These are phyloP conservation scores for Zymoseptoria pseudotritici DNA, from an alignment of 2,329 filamentous ascomycete genomes.

Conservation along the genomic window DNA sequence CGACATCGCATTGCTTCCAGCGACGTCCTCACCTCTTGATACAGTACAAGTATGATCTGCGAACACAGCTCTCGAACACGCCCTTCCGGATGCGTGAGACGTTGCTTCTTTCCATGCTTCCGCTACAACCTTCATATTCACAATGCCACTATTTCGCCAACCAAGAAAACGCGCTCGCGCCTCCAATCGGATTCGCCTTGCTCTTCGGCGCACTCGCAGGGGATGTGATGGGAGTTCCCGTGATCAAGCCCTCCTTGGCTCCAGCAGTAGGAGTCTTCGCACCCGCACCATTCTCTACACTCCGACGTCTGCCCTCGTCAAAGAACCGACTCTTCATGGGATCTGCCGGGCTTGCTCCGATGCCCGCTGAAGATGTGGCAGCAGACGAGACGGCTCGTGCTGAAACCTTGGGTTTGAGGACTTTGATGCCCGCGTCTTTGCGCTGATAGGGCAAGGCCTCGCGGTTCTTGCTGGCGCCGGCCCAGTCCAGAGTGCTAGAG, in stretches of 20 bases:
- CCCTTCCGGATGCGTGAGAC: neutral
- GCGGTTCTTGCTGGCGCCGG: constrained; percentile 47
- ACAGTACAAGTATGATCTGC: neutral
- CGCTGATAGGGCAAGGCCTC: constrained; percentile 61
- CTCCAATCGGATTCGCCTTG: constrained; percentile 72
- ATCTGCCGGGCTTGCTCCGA: constrained; percentile 15
- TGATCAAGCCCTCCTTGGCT: constrained; percentile 1
- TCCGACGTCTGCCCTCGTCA: constrained; percentile 37
- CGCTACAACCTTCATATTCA: neutral
- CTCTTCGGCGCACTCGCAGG: constrained; percentile 22
- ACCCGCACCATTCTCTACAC: constrained; percentile 9
- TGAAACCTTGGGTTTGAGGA: constrained; percentile 69
- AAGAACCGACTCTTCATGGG: constrained; percentile 42
- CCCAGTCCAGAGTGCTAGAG: constrained; percentile 39
- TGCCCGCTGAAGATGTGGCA: constrained; percentile 23
- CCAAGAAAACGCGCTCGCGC: constrained; percentile 92
- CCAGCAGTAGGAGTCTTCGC: constrained; percentile 7
- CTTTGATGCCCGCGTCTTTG: constrained; percentile 75
- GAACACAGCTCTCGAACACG: neutral
- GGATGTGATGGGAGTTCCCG: constrained; percentile 4
- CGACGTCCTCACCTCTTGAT: neutral
- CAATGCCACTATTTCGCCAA: constrained; percentile 38
- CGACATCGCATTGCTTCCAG: neutral
- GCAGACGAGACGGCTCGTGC: constrained; percentile 43
- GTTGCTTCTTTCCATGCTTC: neutral